Base-by-base conservation (phyloP, 495 filamentous ascomycete genomes). In the Apodospora peruviana region DNA sequence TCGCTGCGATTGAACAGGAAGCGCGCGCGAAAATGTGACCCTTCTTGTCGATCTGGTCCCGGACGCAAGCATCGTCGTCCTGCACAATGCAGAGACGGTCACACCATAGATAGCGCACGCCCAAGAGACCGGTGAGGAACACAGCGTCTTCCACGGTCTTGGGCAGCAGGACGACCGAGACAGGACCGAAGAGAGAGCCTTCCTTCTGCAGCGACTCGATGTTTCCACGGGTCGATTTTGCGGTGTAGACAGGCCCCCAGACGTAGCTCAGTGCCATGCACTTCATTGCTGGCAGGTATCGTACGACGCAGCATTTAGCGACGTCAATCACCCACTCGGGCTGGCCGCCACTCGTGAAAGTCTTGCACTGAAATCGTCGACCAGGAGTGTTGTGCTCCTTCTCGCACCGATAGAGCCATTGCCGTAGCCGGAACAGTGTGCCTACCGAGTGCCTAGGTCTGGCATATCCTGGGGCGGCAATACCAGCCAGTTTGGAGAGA, bases 81-180 rank as follows among this genome's bases (percentile, higher is more conserved):
- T 47, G 44, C 17, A 35, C 10, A 34, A 47, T 19, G 21, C 44
- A 47, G 25, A 35, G 34, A 20, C 12, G 44, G 21, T 47, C 44
- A 7, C 17, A 19, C 44, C 44, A 47, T 12, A 47, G 34, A 23
- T 38, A 25, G 32, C 24, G 44, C 14, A 47, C 25, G 14, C 9
- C 14, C 8, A 47, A 16, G 4, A 4, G 0, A 7, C 11, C 7
- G 22, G 32, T 37, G 3, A 37, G 20, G 44, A 8, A 1, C 11
- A 47, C 25, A 21, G 44, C 44, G 34, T 47, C 44, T 4, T 16
- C 29, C 14, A 47, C 27, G 21, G 38, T n/a, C 19, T 47, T 12
- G 0, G 44, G 44, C 7, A 37, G 16, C 2, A 20, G 5, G 2
- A 19, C 18, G 19, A 38, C n/a, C n/a, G n/a, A n/a, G n/a, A n/a